Conservation (phyloP, 2,329 filamentous ascomycete species). For the Triangularia setosa region DNA sequence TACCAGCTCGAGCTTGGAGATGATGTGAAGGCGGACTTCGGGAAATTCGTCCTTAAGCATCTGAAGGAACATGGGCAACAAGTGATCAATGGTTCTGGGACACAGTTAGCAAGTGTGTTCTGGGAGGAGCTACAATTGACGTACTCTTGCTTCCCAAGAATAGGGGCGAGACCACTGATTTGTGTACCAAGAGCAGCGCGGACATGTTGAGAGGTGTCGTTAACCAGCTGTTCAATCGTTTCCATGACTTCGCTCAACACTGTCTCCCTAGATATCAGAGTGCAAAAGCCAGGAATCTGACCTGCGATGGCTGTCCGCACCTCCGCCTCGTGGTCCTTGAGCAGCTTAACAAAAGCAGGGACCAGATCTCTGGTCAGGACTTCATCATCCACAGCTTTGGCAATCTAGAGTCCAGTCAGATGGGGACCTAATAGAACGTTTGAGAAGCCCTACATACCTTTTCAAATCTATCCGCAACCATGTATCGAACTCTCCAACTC, state of each 20-base stretch:
- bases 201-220: conserved; percentile 94
- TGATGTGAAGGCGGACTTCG: conserved; percentile 96
- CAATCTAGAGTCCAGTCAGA: conserved; percentile 61
- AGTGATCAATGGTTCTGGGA: conserved; percentile 85
- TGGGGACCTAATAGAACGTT: not conserved
- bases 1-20: conserved; percentile 97
- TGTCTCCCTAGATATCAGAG: conserved; percentile 77
- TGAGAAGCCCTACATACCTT: conserved; percentile 59
- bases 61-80: conserved; percentile 96
- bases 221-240: conserved; percentile 91
- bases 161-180: conserved; percentile 93
- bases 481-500: conserved; percentile 98
- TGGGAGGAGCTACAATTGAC: conserved; percentile 28
- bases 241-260: conserved; percentile 96
- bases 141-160: conserved; percentile 95
- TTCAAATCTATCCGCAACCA: conserved; percentile 98
- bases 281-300: conserved; percentile 96
- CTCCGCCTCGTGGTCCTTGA: conserved; percentile 97
- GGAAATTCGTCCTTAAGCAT: conserved; percentile 99
- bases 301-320: conserved; percentile 95
- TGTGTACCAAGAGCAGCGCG: conserved; percentile 92
- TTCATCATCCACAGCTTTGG: conserved; percentile 96
- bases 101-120: conserved; percentile 17
- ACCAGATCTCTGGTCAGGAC: conserved; percentile 91
- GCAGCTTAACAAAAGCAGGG: conserved; percentile 91